Evolutionary conservation across 805 yeast genomes (phyloP).

Genomic region (Yarrowia osloensis): DNA sequence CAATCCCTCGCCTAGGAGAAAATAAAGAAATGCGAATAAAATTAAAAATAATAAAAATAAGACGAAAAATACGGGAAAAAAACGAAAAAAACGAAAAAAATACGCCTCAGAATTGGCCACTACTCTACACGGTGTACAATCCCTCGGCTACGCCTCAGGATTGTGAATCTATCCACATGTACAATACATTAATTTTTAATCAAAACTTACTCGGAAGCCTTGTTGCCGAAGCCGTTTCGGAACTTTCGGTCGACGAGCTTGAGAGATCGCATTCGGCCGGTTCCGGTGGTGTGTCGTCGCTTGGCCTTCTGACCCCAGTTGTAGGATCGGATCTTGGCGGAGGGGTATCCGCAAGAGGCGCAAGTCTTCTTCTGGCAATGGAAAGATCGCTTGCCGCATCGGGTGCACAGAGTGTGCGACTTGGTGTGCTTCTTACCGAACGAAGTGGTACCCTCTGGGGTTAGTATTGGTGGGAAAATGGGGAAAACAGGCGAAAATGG

Average conservation of each 20-base stretch:
- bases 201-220: slow-evolving; percentile 44
- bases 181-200: slow-evolving; percentile 29
- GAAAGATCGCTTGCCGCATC: slow-evolving; percentile 98
- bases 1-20: no score
- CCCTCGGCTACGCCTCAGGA: no score
- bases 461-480: not conserved
- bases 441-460: slow-evolving; percentile 95
- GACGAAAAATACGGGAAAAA: no score
- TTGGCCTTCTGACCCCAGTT: slow-evolving; percentile 99
- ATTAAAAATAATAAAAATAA: no score
- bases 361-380: slow-evolving; percentile 99
- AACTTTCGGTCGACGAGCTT: slow-evolving; percentile 96
- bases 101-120: no score
- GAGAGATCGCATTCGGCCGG: slow-evolving; percentile 99
- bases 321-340: slow-evolving; percentile 89
- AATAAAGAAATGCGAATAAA: no score
- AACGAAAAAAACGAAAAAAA: no score
- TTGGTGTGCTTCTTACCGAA: slow-evolving; percentile 99
- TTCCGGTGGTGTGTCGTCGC: slow-evolving; percentile 99
- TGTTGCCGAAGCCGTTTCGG: slow-evolving; percentile 98
- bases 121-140: no score
- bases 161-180: slow-evolving; percentile 31
- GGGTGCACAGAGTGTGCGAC: slow-evolving; percentile 96
- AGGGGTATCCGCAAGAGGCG: slow-evolving; percentile 99
- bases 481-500: no score